Evolutionary conservation across 345 rosid genomes (phyloP).

Genomic region (Moricandia moricandioides): DNA sequence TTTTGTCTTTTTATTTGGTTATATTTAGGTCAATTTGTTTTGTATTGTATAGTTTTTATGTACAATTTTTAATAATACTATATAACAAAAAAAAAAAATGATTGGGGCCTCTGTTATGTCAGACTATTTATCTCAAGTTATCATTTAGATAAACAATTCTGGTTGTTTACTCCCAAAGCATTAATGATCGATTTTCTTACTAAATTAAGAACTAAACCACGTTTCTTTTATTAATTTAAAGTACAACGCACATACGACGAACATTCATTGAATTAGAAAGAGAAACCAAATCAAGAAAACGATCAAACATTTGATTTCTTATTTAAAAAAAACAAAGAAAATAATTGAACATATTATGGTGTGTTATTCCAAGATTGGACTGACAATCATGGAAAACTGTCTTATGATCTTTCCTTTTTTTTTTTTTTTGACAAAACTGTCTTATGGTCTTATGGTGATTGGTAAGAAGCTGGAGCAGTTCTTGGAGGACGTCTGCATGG

Average conservation of each 20-base stretch:
- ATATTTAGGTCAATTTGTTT: too few relatives aligned
- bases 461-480: conserved; percentile 6
- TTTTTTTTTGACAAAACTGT: background rate
- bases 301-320: background rate
- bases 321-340: background rate
- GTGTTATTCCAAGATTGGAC: background rate
- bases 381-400: background rate
- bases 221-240: background rate
- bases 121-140: background rate
- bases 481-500: conserved; percentile 2
- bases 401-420: background rate
- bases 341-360: background rate
- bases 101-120: too few relatives aligned
- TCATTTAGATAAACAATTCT: background rate
- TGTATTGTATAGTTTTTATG: too few relatives aligned
- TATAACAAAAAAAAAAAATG: too few relatives aligned
- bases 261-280: background rate
- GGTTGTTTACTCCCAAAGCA: background rate
- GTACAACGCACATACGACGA: background rate
- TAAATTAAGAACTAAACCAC: background rate
- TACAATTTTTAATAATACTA: too few relatives aligned
- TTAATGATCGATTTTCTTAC: background rate
- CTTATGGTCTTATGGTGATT: background rate
- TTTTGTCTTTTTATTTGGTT: too few relatives aligned
- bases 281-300: background rate